These are phyloP conservation scores for Pyracantha coccinea DNA, from an alignment of 331 rosid species.

Conservation along the genomic window DNA sequence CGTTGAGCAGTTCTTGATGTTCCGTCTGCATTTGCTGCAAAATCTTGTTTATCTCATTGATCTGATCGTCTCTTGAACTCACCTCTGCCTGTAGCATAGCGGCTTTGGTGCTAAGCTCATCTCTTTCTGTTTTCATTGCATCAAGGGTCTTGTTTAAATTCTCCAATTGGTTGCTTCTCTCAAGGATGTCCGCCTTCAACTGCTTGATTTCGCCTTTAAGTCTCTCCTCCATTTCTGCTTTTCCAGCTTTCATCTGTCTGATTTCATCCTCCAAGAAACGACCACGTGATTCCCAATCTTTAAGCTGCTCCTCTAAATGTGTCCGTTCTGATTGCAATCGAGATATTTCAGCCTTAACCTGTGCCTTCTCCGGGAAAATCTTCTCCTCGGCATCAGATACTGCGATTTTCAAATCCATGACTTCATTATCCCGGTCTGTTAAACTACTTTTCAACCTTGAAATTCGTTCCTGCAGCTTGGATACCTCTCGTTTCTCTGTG, in stretches of 20 bases:
- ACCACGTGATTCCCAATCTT: constrained; percentile 59
- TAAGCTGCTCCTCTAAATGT: constrained; percentile 43
- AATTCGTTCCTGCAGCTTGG: constrained; percentile 79
- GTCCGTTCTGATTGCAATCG: constrained; percentile 37
- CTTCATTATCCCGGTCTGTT: constrained; percentile 67
- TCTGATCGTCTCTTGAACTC: constrained; percentile 30
- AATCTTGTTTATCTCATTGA: constrained; percentile 26
- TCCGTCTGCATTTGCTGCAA: constrained; percentile 48
- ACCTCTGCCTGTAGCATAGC: constrained; percentile 31
- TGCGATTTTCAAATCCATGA: constrained; percentile 72
- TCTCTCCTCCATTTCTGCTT: constrained; percentile 38
- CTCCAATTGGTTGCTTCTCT: constrained; percentile 31
- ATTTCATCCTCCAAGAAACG: constrained; percentile 79
- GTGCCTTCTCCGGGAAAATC: constrained; percentile 89
- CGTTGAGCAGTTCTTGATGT: constrained; percentile 34
- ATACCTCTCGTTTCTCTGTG: constrained; percentile 71
- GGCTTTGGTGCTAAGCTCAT: constrained; percentile 37
- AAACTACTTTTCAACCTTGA: constrained; percentile 67
- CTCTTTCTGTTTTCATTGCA: constrained; percentile 39
- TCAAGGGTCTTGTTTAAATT: constrained; percentile 33
- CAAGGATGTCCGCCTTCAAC: constrained; percentile 37
- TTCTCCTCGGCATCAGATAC: constrained; percentile 96
- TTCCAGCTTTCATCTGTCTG: constrained; percentile 57
- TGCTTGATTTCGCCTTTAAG: constrained; percentile 36
- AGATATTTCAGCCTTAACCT: constrained; percentile 68